Evolutionary conservation across 1,284 basidiomycete species (phyloP).

Genomic region (Rhodotorula sp.): DNA sequence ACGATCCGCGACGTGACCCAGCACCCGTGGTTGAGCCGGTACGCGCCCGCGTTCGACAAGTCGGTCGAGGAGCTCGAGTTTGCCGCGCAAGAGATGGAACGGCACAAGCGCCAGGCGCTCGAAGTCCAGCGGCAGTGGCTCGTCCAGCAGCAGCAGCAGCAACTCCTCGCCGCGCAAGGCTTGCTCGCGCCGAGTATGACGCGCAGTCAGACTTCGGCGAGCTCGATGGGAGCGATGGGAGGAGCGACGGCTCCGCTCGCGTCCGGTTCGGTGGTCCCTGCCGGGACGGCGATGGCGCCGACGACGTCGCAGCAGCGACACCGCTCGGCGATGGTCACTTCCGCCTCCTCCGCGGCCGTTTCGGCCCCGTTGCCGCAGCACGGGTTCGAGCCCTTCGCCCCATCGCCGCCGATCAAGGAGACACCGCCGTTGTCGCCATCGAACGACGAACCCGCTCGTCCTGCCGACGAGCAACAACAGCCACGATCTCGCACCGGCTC

Average conservation of each 20-base stretch:
- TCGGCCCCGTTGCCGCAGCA: conserved; percentile 20
- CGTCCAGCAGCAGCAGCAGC: conserved; percentile 34
- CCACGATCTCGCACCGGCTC: conserved; percentile 23
- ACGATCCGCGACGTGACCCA: conserved; percentile 72
- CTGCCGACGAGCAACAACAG: background rate
- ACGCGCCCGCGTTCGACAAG: conserved; percentile 65
- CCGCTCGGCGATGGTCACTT: conserved; percentile 51
- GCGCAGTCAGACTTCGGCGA: conserved; percentile 35
- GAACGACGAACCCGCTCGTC: background rate
- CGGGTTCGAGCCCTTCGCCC: conserved; percentile 25
- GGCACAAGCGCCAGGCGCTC: conserved; percentile 58
- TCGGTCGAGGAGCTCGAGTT: conserved; percentile 74
- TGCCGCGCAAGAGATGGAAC: conserved; percentile 77
- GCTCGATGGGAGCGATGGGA: conserved; percentile 18
- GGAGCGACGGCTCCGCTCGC: background rate
- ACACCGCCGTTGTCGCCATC: background rate
- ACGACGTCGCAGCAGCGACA: conserved; percentile 41
- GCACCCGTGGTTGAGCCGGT: conserved; percentile 76
- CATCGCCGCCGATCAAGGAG: background rate
- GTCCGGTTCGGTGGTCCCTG: background rate
- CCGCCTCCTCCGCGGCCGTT: conserved; percentile 40
- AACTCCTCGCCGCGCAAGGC: conserved; percentile 28
- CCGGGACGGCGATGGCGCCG: background rate
- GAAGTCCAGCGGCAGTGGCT: conserved; percentile 40
- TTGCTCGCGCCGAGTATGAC: conserved; percentile 36